Percentiles rank a stretch among this genome's conserved stretches.
Evolutionary conservation across 2,329 filamentous ascomycete genomes (phyloP).

Genomic region (Clarireedia sp.): DNA sequence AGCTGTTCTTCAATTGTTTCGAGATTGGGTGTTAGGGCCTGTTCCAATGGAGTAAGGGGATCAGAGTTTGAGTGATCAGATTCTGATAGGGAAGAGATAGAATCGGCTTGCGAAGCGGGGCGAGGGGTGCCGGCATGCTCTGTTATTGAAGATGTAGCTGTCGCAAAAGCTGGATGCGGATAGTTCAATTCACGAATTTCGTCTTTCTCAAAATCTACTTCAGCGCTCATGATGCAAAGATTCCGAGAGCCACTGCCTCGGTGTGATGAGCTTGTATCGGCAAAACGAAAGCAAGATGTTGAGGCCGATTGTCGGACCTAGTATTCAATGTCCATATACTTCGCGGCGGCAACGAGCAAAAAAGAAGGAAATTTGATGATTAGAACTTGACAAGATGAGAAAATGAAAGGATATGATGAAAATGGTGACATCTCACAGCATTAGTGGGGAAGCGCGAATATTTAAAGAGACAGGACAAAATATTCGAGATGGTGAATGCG

Average conservation of each 20-base stretch:
- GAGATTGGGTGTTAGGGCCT: slow-evolving; percentile 32
- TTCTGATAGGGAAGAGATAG: slow-evolving; percentile 10
- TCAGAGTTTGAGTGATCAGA: slow-evolving; percentile 22
- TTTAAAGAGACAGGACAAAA: neutral
- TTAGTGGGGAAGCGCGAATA: neutral
- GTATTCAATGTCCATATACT: no score
- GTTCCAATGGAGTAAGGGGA: slow-evolving; percentile 32
- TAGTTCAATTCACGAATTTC: slow-evolving; percentile 7
- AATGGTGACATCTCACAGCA: neutral
- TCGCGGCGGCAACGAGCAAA: no score
- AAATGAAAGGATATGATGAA: neutral
- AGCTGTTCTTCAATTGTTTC: slow-evolving; percentile 35
- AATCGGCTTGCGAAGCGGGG: neutral
- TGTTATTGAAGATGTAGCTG: slow-evolving; percentile 4
- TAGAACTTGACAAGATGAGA: no score
- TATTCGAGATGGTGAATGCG: neutral
- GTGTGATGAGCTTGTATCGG: neutral
- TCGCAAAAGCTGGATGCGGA: slow-evolving; percentile 5
- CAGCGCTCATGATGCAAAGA: slow-evolving; percentile 13
- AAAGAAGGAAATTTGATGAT: no score
- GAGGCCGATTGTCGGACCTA: no score
- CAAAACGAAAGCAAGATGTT: neutral
- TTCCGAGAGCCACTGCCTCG: neutral
- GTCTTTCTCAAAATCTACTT: slow-evolving; percentile 15
- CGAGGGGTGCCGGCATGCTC: slow-evolving; percentile 18